Base-by-base conservation (phyloP, 805 yeast species). In the Kuraishia capsulata region DNA sequence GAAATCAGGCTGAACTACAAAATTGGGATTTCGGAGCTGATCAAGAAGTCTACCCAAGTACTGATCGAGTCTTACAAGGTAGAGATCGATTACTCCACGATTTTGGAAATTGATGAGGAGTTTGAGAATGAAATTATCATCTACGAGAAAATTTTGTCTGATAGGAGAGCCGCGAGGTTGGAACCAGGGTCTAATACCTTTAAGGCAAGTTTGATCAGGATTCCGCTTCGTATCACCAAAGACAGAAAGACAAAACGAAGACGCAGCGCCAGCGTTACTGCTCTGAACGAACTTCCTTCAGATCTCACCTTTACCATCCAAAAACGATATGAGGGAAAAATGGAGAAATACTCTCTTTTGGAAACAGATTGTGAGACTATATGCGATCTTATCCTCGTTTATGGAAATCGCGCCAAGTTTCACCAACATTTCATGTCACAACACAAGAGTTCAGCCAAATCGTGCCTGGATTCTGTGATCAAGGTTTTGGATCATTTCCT, bases 21-120 rank as follows among this genome's bases (percentile, higher is more conserved):
- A 41, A 63, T 68, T 38, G 76, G 74, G 1, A 49, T 71, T 17
- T 65, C 75, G 37, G 78, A 71, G 43, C 64, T 73, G 42, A 58
- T 71, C 14, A 57, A 75, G 37, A 52, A 61, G 30, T 67, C 75
- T 14, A 72, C 73, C 37, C 62, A 64, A 48, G 65, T 70, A 59
- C 54, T 71, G 38, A 71, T 72, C 40, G 78, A 72, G 42, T 70
- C 69, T 37, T 71, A 69, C 44, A 67, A 69, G 63, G 59, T 63
- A 25, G 63, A 69, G 29, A 65, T 71, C 39, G 56, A 61, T 11
- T 56, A 62, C 40, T 54, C 58, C n/a, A 66, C 67, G 37, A 56
- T 72, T 18, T 38, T 59, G 39, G 54, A 53, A 3, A 60, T 72
- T 33, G 71, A 69, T 41, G 51, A 45, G 13, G 56, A 58, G 25